Conservation (phyloP, 2,329 filamentous ascomycete genomes). For the Cercospora sp. region DNA sequence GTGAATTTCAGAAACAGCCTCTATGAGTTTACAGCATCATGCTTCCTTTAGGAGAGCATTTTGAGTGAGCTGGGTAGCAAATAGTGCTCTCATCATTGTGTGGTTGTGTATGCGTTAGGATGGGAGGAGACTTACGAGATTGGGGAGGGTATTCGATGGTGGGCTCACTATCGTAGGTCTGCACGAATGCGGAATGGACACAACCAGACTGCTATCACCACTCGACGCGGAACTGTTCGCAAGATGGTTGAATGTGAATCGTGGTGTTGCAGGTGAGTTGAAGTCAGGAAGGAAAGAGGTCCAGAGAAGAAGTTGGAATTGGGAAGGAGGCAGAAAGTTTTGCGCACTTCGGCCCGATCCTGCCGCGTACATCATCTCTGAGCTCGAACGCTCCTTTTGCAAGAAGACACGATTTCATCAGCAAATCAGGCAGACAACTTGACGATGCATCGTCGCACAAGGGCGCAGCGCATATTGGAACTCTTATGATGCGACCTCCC, state of each 20-base stretch:
- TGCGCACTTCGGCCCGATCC: background rate
- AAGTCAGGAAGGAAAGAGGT: background rate
- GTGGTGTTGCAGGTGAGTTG: background rate
- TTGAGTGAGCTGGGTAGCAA: slow-evolving; percentile 20
- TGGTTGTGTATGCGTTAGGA: background rate
- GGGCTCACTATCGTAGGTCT: background rate
- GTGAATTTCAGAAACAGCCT: slow-evolving; percentile 11
- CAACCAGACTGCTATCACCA: too few relatives aligned
- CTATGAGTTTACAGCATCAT: slow-evolving; percentile 19
- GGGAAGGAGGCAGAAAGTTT: slow-evolving; percentile 3
- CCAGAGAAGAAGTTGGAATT: background rate
- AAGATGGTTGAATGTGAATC: too few relatives aligned
- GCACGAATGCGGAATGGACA: too few relatives aligned
- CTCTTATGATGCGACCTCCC: background rate
- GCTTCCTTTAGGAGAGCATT: slow-evolving; percentile 4
- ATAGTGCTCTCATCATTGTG: slow-evolving; percentile 19
- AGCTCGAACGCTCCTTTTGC: slow-evolving; percentile 1
- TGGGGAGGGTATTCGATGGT: too few relatives aligned
- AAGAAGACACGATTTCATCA: slow-evolving; percentile 5
- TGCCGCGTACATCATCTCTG: background rate
- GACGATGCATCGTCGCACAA: slow-evolving; percentile 7
- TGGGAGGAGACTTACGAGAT: background rate
- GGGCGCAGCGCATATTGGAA: background rate
- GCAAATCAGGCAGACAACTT: background rate
- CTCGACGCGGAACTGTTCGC: too few relatives aligned